Conservation (phyloP, 2,329 filamentous ascomycete species). For the Pestalotiopsis sp. region DNA sequence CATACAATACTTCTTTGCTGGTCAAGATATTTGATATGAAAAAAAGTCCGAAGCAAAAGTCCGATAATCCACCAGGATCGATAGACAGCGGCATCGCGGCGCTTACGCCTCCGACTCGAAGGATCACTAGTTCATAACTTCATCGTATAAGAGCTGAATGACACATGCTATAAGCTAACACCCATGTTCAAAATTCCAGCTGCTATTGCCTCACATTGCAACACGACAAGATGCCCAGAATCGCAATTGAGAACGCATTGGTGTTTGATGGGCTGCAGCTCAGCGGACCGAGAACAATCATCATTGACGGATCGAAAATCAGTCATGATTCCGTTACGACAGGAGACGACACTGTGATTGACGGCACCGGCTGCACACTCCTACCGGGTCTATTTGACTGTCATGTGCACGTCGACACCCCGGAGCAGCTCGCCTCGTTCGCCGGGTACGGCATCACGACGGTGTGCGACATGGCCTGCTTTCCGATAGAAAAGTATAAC, state of each 20-base stretch:
- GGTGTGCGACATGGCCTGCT: slow-evolving; percentile 14
- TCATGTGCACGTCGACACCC: slow-evolving; percentile 25
- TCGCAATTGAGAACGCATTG: slow-evolving; percentile 23
- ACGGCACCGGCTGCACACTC: slow-evolving; percentile 25
- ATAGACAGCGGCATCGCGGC: no score
- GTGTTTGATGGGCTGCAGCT: slow-evolving; percentile 25
- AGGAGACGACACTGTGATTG: slow-evolving; percentile 16
- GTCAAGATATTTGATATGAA: no score
- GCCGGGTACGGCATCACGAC: slow-evolving; percentile 15
- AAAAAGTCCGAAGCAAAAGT: no score
- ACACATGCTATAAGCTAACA: no score
- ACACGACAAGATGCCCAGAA: slow-evolving; percentile 17
- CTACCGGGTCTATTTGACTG: slow-evolving; percentile 28
- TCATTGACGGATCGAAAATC: slow-evolving; percentile 23
- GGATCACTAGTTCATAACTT: no score
- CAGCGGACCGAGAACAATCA: slow-evolving; percentile 18
- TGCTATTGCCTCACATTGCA: no score
- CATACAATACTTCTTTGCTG: no score
- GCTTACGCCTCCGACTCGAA: no score
- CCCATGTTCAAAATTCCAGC: no score
- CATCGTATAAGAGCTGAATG: no score
- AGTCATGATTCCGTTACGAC: slow-evolving; percentile 15
- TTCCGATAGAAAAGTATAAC: slow-evolving; percentile 16
- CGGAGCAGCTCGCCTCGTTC: slow-evolving; percentile 21
- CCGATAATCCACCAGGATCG: no score